Evolutionary conservation across 2,329 filamentous ascomycete species (phyloP), one percentile per base, ranked within the genome.

Genomic region (Lecanicillium sp.): DNA sequence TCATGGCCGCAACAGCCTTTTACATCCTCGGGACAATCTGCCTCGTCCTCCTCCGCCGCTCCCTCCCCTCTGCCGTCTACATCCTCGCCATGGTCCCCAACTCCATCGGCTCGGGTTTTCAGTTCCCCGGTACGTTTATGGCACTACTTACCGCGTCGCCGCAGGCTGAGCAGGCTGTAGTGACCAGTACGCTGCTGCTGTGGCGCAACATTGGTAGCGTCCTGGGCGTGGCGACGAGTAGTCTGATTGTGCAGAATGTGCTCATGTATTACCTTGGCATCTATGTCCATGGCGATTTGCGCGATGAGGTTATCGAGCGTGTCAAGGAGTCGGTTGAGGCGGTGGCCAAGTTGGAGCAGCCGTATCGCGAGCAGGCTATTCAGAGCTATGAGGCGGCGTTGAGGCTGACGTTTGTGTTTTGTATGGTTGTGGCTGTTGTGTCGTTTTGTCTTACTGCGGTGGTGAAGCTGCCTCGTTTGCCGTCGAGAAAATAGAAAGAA

Each of bases 171-270:
- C 79, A 83, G 55, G 80, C 80, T 12, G 78, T 83, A 29, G 77
- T 79, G 11, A 84, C 82, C 2, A 78, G 73, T 38, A 86, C 83
- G 0, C 63, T 89, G 43, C 72, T 82, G 14, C 62, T 89, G 14
- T 87, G 81, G 76, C 72, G 84, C 39, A 78, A 75, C 42, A 59
- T 89, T 5, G 85, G 84, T 6, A 73, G 71, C 40, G 83, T 89
- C 1, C 68, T 88, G 51, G 85, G 84, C n/a, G 74, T 89, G 32
- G 78, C 83, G 1, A 64, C 72, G 37, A 83, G 78, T 47, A 84
- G 80, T 53, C 68, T 87, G 41, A 74, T 87, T 7, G 64, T 89
- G 44, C 84, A 90, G 60, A 87, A 87, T 50, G 70, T 75, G 1
- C 62, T 90, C 37, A 59, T 73, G 8, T 60, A 67, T 14, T 80